Conservation (phyloP, 2,329 filamentous ascomycete genomes). For the Elsinoe batatas region DNA sequence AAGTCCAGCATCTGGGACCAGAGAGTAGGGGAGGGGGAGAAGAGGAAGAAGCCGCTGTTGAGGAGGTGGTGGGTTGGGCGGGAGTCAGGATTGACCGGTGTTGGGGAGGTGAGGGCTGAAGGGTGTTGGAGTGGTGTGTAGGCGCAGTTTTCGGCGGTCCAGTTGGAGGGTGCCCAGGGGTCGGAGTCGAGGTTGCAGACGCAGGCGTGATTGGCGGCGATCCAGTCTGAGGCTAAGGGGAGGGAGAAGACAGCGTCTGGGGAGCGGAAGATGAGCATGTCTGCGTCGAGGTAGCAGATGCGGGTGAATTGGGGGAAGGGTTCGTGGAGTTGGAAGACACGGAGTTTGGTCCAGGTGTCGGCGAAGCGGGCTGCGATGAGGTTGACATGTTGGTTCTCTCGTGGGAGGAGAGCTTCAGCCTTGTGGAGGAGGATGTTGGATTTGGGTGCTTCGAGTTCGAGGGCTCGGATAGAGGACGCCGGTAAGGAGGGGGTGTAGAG, state of each 20-base stretch:
- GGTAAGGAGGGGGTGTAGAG: constrained; percentile 39
- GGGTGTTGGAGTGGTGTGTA: constrained; percentile 35
- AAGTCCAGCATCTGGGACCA: constrained; percentile 32
- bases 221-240: constrained; percentile 31
- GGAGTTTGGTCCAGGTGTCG: constrained; percentile 47
- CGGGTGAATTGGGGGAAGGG: constrained; percentile 26
- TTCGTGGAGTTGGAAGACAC: constrained; percentile 39
- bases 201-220: constrained; percentile 43
- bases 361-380: constrained; percentile 42
- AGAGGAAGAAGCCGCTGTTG: constrained; percentile 45
- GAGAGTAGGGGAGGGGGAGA: constrained; percentile 33
- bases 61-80: constrained; percentile 37
- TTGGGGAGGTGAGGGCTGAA: constrained; percentile 26
- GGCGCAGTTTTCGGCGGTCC: constrained; percentile 41
- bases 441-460: constrained; percentile 33
- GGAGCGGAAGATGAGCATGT: constrained; percentile 39
- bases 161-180: constrained; percentile 41
- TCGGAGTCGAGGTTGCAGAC: constrained; percentile 44
- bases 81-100: constrained; percentile 24
- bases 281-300: constrained; percentile 44
- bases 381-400: constrained; percentile 27
- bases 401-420: constrained; percentile 34
- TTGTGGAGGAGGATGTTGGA: constrained; percentile 33
- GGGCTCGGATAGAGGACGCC: constrained; percentile 30
- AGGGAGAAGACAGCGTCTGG: constrained; percentile 38